Conservation (phyloP, 2,329 filamentous ascomycete species). For the Sporothrix phasma region DNA sequence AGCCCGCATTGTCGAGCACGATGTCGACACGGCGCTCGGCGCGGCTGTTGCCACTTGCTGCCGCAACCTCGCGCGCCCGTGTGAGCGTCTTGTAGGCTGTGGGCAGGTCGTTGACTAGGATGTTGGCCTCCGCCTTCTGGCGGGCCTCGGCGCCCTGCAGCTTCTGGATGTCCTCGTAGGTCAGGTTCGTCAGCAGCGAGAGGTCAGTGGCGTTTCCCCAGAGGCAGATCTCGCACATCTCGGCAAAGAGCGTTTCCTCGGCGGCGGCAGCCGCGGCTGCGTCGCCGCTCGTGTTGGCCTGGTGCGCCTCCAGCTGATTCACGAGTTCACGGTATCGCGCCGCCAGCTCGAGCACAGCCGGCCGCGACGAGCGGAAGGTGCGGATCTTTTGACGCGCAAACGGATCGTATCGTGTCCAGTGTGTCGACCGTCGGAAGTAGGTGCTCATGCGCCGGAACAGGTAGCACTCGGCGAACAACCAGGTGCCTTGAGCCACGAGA, state of each 20-base stretch:
- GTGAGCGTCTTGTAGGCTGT: conserved; percentile 24
- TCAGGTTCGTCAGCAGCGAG: conserved; percentile 78
- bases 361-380: conserved; percentile 84
- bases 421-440: conserved; percentile 62
- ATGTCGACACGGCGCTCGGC: conserved; percentile 74
- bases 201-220: conserved; percentile 97
- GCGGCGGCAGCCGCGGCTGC: conserved; percentile 41
- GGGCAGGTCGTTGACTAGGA: conserved; percentile 74
- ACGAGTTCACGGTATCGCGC: conserved; percentile 47
- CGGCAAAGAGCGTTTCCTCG: conserved; percentile 69
- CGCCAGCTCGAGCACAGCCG: conserved; percentile 43
- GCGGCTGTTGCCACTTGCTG: conserved; percentile 7
- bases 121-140: conserved; percentile 82
- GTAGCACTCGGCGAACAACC: conserved; percentile 92
- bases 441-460: conserved; percentile 80
- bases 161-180: conserved; percentile 94
- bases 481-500: conserved; percentile 78
- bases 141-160: conserved; percentile 81
- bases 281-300: conserved; percentile 45
- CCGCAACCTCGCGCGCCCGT: conserved; percentile 18
- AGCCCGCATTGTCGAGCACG: conserved; percentile 92
- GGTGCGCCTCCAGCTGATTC: conserved; percentile 47
- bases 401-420: conserved; percentile 87
- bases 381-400: conserved; percentile 84
- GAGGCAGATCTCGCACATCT: conserved; percentile 93